Evolutionary conservation across 2,329 filamentous ascomycete species (phyloP), one percentile per base, ranked within the genome.

Genomic region (Ascomycota sp.): DNA sequence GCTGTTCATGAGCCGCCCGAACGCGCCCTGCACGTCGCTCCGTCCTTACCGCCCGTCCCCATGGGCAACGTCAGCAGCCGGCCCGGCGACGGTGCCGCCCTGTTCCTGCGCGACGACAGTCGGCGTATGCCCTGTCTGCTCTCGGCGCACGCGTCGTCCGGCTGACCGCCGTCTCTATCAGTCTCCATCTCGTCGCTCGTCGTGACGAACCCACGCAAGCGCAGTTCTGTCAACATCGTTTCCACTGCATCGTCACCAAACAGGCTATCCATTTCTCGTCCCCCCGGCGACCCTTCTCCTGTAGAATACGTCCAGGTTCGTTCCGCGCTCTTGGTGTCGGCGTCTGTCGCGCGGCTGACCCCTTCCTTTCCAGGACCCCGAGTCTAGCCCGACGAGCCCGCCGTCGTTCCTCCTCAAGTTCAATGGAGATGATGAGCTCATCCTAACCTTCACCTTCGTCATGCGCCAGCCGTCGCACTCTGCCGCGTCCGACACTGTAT

Each of bases 31-130:
- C n/a, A n/a, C n/a, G 11, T 26, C 33, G 28, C 27, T 30, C 27
- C 23, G 28, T 32, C 29, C 32, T 31, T 20, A 29, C 30, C 33
- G 28, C 28, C 33, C 28, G 30, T 52, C 57, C 67, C 56, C 52
- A 98, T 98, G 89, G 89, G 89, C 49, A 83, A 78, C 61, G 75
- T 94, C 55, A 75, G 72, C 53, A 94, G 85, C 63, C 78, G 74
- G 55, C 73, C 75, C 45, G 85, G 92, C 44, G 85, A 94, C 46
- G 79, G 73, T 50, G 66, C 71, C 43, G 57, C 70, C 44, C 61
- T 95, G 50, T 91, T 78, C 52, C 63, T 95, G 49, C 77, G 79
- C 59, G 89, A 98, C 51, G 89, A 93, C 63, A 80, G 70, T 51
- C 74, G 83, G 65, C 72, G 89, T 95, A 65, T 50, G 76, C 59